Evolutionary conservation across 1,139 yeast species (phyloP).

Genomic region (Suhomyces chickasaworum): DNA sequence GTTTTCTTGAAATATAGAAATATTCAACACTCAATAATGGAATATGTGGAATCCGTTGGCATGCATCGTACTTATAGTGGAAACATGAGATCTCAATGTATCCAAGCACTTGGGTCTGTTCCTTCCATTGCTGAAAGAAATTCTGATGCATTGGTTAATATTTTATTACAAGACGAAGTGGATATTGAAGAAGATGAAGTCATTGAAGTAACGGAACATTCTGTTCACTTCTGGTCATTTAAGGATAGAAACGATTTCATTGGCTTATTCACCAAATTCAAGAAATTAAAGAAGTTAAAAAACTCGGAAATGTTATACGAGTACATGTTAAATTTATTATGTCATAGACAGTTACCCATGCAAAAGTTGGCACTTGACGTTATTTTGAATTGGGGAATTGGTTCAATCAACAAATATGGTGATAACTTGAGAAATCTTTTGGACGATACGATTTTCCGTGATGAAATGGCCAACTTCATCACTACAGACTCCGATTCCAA

Average conservation of each 20-base stretch:
- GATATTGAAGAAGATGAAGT: constrained; percentile 24
- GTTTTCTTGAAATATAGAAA: constrained; percentile 27
- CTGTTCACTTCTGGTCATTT: constrained; percentile 49
- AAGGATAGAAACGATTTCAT: constrained; percentile 66
- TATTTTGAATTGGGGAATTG: constrained; percentile 65
- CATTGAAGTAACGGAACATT: constrained; percentile 7
- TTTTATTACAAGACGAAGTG: constrained; percentile 43
- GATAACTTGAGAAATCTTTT: constrained; percentile 74
- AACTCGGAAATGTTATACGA: constrained; percentile 55
- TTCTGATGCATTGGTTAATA: constrained; percentile 57
- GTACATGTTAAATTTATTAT: constrained; percentile 57
- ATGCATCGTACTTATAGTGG: constrained; percentile 37
- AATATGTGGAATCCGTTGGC: constrained; percentile 34
- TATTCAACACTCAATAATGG: constrained; percentile 35
- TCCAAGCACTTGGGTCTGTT: constrained; percentile 52
- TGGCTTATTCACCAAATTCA: constrained; percentile 65
- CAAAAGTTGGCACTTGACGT: constrained; percentile 77
- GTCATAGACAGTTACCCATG: constrained; percentile 61
- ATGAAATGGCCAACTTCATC: constrained; percentile 72
- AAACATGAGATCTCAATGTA: constrained; percentile 48
- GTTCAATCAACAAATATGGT: constrained; percentile 61
- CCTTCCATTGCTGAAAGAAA: constrained; percentile 72
- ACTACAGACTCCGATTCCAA: constrained; percentile 50
- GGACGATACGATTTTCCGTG: constrained; percentile 83
- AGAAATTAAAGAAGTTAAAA: constrained; percentile 56